A percentile compares a stretch with the other conserved stretches of the same genome.
Evolutionary conservation across 306 rosid species (phyloP).

Genomic region (Citrullus colocynthis): DNA sequence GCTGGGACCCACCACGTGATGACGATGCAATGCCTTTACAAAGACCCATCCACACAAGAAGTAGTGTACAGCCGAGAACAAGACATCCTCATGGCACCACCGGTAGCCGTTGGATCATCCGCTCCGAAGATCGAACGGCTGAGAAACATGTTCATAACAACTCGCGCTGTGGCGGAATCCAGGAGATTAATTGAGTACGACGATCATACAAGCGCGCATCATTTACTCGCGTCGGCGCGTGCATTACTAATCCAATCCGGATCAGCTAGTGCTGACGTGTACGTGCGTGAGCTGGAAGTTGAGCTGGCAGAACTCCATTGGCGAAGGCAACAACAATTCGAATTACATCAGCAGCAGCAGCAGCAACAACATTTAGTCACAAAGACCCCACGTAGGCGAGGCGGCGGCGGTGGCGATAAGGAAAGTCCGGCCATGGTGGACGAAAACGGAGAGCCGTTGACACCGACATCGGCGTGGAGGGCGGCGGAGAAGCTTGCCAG

Average conservation of each 20-base stretch:
- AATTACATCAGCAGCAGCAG: background rate
- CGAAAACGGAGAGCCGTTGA: slow-evolving; percentile 57
- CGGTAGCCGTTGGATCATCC: slow-evolving; percentile 14
- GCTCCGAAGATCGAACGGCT: slow-evolving; percentile 21
- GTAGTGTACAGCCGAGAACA: slow-evolving; percentile 48
- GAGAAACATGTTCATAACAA: slow-evolving; percentile 36
- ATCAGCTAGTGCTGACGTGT: slow-evolving; percentile 21
- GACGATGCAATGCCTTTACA: slow-evolving; percentile 48
- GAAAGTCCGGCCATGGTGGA: slow-evolving; percentile 21
- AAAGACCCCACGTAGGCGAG: slow-evolving; percentile 24
- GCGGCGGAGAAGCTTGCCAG: slow-evolving; percentile 77
- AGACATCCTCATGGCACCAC: slow-evolving; percentile 27
- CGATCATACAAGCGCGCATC: slow-evolving; percentile 44
- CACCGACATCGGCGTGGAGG: slow-evolving; percentile 72
- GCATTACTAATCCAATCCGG: slow-evolving; percentile 30
- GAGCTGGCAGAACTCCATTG: slow-evolving; percentile 57
- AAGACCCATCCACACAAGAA: slow-evolving; percentile 46
- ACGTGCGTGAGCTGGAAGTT: slow-evolving; percentile 34
- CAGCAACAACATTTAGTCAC: slow-evolving; percentile 4
- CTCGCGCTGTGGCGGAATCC: slow-evolving; percentile 55
- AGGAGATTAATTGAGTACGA: slow-evolving; percentile 30
- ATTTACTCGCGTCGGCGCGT: slow-evolving; percentile 50
- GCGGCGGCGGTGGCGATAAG: background rate
- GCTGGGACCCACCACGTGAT: slow-evolving; percentile 42
- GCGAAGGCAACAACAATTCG: slow-evolving; percentile 24